A percentile compares a stretch with the other conserved stretches of the same genome.
Conservation (phyloP, 2,329 filamentous ascomycete genomes). For the Trichoderma oligosporum region DNA sequence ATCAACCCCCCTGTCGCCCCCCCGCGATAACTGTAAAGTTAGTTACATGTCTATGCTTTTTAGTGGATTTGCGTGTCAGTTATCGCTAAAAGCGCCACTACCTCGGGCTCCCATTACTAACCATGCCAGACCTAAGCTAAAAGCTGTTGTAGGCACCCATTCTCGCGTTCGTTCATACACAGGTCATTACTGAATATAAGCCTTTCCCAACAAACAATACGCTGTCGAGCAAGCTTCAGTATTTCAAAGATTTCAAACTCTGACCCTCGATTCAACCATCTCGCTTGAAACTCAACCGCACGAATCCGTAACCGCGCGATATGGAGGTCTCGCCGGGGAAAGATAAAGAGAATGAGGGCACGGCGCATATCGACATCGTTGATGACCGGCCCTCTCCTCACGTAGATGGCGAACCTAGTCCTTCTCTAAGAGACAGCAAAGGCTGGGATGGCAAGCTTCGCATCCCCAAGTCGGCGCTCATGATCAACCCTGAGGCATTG, state of each 20-base stretch:
- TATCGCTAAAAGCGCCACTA: slow-evolving; percentile 16
- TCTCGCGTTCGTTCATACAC: not conserved
- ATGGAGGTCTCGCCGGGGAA: slow-evolving; percentile 43
- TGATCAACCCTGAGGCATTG: slow-evolving; percentile 76
- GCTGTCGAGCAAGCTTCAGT: not conserved
- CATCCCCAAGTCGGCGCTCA: slow-evolving; percentile 57
- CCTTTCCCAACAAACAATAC: not conserved
- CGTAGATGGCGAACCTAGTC: slow-evolving; percentile 43
- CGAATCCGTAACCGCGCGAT: slow-evolving; percentile 21
- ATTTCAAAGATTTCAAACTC: not conserved
- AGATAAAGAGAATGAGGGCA: slow-evolving; percentile 37
- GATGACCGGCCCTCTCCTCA: slow-evolving; percentile 40
- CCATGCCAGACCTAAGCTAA: not conserved
- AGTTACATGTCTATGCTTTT: not conserved
- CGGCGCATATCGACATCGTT: slow-evolving; percentile 48
- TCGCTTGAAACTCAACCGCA: not conserved
- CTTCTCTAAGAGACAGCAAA: slow-evolving; percentile 54
- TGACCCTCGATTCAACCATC: not conserved
- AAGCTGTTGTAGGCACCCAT: not conserved
- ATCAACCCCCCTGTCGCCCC: not conserved
- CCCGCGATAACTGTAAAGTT: slow-evolving; percentile 11
- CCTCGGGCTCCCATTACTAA: not conserved
- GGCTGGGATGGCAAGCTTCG: slow-evolving; percentile 85
- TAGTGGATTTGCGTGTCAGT: slow-evolving; percentile 6
- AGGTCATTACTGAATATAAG: not conserved